Base-by-base conservation (phyloP, 139 green algal genomes). In the Asterochloris erici region DNA sequence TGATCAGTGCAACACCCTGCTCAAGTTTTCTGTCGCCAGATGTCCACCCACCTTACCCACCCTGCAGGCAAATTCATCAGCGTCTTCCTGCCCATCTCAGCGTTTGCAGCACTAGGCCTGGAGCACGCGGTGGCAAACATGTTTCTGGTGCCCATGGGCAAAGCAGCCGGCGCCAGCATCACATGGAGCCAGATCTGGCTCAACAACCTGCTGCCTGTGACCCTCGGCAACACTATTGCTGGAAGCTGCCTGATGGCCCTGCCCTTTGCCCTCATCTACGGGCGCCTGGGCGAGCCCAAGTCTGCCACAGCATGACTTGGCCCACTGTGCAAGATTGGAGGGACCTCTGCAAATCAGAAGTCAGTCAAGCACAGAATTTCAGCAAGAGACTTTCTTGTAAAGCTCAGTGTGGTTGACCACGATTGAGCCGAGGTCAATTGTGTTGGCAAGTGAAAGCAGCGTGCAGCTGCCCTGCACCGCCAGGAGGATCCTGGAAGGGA, bases 141-240 rank as follows among this genome's bases (percentile, higher is more conserved):
- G 79, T 84, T 84, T n/a, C 78, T 84, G 69, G 79, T 84, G 21
- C 79, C 79, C 0, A 63, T 84, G 70, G 69, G 38, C 11, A 84
- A 79, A 13, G 64, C n/a, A 11, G 0, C 64, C 27, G 79, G 79
- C 11, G 79, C 69, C 60, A 29, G 68, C 79, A 79, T 84, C 27
- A 79, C 70, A 4, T 11, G 23, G 10, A 60, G 54, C 24, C 74
- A 76, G 26, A 79, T 79, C 28, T 64, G 68, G 10, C 26, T 86
- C 29, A 86, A 85, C 74, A 98, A 97, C 87, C 86, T 98, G 78
- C 81, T 98, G 76, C 95, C 95, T 23, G 95, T 98, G 11, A 98
- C 94, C 0, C 83, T 98, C 54, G 94, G 95, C 60, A 98, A 98
- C 88, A 94, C 95, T 21, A 75, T 96, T 13, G 93, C 89, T 29